Evolutionary conservation across 2,329 filamentous ascomycete genomes (phyloP), one percentile per base, ranked within the genome.

Genomic region (Erysiphe pulchra): DNA sequence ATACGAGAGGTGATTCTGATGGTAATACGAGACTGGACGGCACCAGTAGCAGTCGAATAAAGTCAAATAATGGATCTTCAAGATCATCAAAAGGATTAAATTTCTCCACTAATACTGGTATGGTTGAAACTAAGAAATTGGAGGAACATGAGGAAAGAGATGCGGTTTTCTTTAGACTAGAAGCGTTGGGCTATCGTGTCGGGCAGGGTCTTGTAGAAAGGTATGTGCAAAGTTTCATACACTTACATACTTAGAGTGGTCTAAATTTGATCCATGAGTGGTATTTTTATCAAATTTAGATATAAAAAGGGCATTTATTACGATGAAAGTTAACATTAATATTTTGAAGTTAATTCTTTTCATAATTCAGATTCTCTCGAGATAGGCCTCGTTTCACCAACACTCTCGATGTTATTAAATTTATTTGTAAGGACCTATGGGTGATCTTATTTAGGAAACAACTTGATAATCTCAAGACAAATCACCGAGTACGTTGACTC

Each of bases 361-460:
- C 6, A 16, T 34, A 14, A 12, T 34, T 5, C 53, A 85, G 81
- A 45, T 86, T 90, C 65, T 84, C 80, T 10, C 70, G 73, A 57
- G 81, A 92, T 59, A 71, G 84, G 45, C 84, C 87, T 37, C 80
- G 85, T 43, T 92, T 94, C 59, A 82, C 79, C 50, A 85, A 93
- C 55, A 86, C 86, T 4, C 73, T 98, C 38, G 90, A 95, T 58
- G 80, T 86, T 44, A 98, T 98, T 60, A 98, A 98, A 61, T 95
- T 98, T 58, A 69, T 98, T 44, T 98, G 90, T 72, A 98, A 98
- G 66, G 90, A 98, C 61, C 69, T 98, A 40, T 98, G 90, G 90
- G 85, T 76, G 32, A 69, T 95, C 17, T 73, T 94, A 14, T 98
- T 94, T 62, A 73, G 82, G 59, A 98, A 98, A 63, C 92, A 95